These are phyloP conservation scores for Heritiera littoralis DNA, from an alignment of 345 rosid genomes.

Conservation along the genomic window DNA sequence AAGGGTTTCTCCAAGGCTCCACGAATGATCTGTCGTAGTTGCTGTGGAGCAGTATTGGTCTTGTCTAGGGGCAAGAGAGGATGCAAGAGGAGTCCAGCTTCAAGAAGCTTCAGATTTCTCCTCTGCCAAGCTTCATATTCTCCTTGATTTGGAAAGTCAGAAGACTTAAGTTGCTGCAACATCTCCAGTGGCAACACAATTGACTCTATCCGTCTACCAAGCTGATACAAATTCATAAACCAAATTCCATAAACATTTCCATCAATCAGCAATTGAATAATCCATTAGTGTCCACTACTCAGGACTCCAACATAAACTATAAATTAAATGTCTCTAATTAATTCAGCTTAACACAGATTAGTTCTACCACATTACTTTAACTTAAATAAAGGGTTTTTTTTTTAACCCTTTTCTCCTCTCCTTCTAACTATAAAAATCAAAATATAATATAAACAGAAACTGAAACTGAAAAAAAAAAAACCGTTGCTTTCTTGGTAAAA, in stretches of 20 bases:
- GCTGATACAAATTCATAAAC: conserved; percentile 49
- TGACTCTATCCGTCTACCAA: conserved; percentile 78
- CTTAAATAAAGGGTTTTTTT: not conserved
- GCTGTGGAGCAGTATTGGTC: conserved; percentile 48
- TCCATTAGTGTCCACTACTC: not conserved
- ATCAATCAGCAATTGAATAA: not conserved
- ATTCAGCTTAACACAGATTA: not conserved
- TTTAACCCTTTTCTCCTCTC: not conserved
- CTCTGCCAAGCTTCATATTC: conserved; percentile 84
- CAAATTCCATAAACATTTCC: not conserved
- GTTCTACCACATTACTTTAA: not conserved
- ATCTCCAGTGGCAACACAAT: conserved; percentile 89
- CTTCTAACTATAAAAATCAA: not conserved
- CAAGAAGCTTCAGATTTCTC: conserved; percentile 79
- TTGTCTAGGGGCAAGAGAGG: conserved; percentile 66
- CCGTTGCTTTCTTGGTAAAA: not conserved
- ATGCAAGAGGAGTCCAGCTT: conserved; percentile 81
- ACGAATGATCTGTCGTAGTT: conserved; percentile 55
- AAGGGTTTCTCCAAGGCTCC: conserved; percentile 59
- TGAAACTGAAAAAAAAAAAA: not conserved
- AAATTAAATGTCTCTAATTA: not conserved
- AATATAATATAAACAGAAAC: not conserved
- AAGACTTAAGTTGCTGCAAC: conserved; percentile 72
- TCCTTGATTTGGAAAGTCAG: conserved; percentile 71
- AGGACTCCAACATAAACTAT: not conserved